Percentiles rank a stretch among this genome's conserved stretches.
Conservation (phyloP, 75 land plant species). For the Larix kaempferi region DNA sequence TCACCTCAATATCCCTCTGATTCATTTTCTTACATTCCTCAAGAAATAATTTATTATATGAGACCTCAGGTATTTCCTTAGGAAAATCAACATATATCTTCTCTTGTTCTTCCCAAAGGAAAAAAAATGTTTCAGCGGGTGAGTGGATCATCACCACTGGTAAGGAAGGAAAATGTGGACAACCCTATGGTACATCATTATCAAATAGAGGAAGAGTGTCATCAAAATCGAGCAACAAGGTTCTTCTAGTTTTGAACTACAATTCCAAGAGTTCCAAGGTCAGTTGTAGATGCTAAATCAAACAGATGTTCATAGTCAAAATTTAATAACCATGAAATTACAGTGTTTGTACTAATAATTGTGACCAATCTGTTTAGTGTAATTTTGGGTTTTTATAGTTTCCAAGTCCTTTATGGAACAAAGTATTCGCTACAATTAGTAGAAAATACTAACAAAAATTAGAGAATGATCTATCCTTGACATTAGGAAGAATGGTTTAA, state of each 20-base stretch:
- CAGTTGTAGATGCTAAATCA: not conserved
- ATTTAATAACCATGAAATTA: too few species aligned
- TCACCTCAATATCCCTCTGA: not conserved
- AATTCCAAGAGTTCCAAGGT: not conserved
- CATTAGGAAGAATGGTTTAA: too few species aligned
- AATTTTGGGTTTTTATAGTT: too few species aligned
- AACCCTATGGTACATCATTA: not conserved
- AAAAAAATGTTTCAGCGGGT: not conserved
- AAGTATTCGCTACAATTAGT: too few species aligned
- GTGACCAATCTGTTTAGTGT: too few species aligned
- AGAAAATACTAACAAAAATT: too few species aligned
- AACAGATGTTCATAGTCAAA: not conserved
- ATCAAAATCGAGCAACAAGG: not conserved
- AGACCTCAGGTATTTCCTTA: not conserved
- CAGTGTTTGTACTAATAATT: too few species aligned
- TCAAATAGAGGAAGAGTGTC: not conserved
- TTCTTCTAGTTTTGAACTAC: not conserved
- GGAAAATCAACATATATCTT: not conserved
- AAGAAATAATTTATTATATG: not conserved
- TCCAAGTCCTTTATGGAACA: too few species aligned
- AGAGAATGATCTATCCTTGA: too few species aligned
- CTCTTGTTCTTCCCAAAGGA: not conserved
- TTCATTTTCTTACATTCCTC: not conserved
- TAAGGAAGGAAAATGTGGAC: not conserved
- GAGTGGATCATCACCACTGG: not conserved